These are phyloP conservation scores for Lachancea kluyveri DNA, from an alignment of 805 yeast species.

Conservation along the genomic window DNA sequence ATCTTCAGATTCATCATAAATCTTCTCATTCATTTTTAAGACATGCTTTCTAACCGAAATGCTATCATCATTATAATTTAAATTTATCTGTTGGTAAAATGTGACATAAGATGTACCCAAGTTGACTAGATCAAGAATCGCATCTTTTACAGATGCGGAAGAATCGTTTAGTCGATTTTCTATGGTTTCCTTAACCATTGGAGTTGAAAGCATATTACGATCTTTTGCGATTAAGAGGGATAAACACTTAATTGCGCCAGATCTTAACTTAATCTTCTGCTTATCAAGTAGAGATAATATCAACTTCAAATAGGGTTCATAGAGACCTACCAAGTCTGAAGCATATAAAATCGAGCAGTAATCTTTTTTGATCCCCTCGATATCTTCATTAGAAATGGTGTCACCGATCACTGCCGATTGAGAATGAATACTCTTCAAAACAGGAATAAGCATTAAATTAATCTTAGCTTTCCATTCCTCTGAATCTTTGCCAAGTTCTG, in stretches of 20 bases:
- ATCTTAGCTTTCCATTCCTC: neutral
- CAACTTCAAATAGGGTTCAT: conserved; percentile 47
- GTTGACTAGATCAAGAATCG: conserved; percentile 59
- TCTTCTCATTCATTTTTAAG: conserved; percentile 41
- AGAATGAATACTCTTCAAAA: neutral
- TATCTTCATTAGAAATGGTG: neutral
- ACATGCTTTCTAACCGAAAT: conserved; percentile 59
- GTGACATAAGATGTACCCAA: conserved; percentile 33
- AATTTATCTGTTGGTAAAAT: conserved; percentile 44
- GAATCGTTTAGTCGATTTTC: conserved; percentile 46
- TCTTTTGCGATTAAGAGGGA: conserved; percentile 50
- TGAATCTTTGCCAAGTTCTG: conserved; percentile 13
- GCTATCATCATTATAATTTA: conserved; percentile 49
- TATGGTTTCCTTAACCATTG: conserved; percentile 47
- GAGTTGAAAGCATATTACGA: conserved; percentile 41
- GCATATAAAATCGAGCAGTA: conserved; percentile 7
- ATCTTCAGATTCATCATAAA: conserved; percentile 37
- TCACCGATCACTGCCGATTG: neutral
- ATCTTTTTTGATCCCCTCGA: neutral
- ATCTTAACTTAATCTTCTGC: conserved; percentile 45
- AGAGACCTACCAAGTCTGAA: conserved; percentile 30
- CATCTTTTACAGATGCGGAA: conserved; percentile 70
- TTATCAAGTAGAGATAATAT: conserved; percentile 44
- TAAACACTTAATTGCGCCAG: conserved; percentile 61
- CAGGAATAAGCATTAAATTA: neutral